Evolutionary conservation across 163 green algal genomes (phyloP).

Genomic region (Chlamydomonas reinhardtii): DNA sequence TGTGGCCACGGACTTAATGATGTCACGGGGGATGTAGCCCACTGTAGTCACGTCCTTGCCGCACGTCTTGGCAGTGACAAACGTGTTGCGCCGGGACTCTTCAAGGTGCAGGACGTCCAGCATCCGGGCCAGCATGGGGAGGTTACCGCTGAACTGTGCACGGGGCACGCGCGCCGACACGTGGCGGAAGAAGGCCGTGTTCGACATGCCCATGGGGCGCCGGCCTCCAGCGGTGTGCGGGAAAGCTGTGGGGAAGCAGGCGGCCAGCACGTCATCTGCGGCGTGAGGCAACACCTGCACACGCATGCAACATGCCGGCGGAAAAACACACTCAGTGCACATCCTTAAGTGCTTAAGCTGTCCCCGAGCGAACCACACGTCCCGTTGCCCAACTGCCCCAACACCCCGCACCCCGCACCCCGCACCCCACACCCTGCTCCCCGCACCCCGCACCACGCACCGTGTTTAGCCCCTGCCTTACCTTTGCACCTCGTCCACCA

Average conservation of each 20-base stretch:
- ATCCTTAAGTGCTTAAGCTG: too few relatives aligned
- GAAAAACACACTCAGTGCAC: too few relatives aligned
- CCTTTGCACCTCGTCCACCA: too few relatives aligned
- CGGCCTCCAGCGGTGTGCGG: not conserved
- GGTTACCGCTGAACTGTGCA: conserved; percentile 5
- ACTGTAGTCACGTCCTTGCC: not conserved
- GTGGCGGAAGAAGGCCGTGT: not conserved
- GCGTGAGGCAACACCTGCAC: too few relatives aligned
- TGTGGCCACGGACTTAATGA: not conserved
- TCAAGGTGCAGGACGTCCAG: not conserved
- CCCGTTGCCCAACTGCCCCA: too few relatives aligned
- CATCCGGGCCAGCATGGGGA: not conserved
- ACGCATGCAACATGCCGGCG: too few relatives aligned
- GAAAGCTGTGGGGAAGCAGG: not conserved
- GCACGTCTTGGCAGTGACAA: not conserved
- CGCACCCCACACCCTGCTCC: too few relatives aligned
- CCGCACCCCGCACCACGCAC: too few relatives aligned
- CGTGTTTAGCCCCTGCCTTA: too few relatives aligned
- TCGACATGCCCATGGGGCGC: conserved; percentile 1
- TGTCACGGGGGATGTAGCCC: not conserved
- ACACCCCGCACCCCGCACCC: too few relatives aligned
- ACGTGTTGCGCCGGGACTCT: not conserved
- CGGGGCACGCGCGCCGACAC: not conserved
- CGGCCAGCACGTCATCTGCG: not conserved
- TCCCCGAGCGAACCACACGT: too few relatives aligned